Evolutionary conservation across 2,329 filamentous ascomycete species (phyloP), one percentile per base, ranked within the genome.

Genomic region (Saccharata proteae): DNA sequence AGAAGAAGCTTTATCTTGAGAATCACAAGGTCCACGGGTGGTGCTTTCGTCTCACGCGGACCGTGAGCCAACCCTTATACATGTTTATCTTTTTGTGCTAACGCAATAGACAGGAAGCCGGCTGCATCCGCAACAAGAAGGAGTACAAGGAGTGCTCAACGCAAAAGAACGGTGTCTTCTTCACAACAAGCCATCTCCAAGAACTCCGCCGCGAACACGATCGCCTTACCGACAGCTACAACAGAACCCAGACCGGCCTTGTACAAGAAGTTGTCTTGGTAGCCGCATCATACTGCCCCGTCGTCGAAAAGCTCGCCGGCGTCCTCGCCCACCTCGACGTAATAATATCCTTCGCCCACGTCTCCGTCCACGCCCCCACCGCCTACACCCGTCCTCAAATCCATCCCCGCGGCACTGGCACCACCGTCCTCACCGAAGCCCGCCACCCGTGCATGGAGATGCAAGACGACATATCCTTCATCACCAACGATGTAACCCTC

Each of bases 161-260:
- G 1, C 90, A 96, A 59, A 98, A 98, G 68, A 98, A 94, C 52
- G 90, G 90, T 25, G 90, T 96, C 34, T 98, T 90, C 61, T 98
- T 98, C 57, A 96, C 90, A 1, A 98, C 90, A 3, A 76, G 74
- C 32, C 75, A 70, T 18, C 66, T 98, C 45, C 79, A 85, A 48
- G 69, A 75, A 16, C 72, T 86, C 46, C 79, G 90, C 18, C 74
- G 88, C 32, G 88, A 98, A 47, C 85, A 93, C 43, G 88, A 98
- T 49, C 86, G 96, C 55, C 68, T 94, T 1, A 92, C 84, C 1
- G 78, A 85, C 39, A 93, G 84, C 50, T 98, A 98, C 63, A 93
- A 93, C 58, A 77, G 85, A 32, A 96, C 86, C 0, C 92, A 98
- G 58, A 80, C 74, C 38, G 85, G 86, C 27, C 67, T 98, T 3